Percentiles rank a stretch among this genome's conserved stretches.
These are phyloP conservation scores for Paramarasmius palmivorus DNA, from an alignment of 1,284 basidiomycete genomes.

Conservation along the genomic window DNA sequence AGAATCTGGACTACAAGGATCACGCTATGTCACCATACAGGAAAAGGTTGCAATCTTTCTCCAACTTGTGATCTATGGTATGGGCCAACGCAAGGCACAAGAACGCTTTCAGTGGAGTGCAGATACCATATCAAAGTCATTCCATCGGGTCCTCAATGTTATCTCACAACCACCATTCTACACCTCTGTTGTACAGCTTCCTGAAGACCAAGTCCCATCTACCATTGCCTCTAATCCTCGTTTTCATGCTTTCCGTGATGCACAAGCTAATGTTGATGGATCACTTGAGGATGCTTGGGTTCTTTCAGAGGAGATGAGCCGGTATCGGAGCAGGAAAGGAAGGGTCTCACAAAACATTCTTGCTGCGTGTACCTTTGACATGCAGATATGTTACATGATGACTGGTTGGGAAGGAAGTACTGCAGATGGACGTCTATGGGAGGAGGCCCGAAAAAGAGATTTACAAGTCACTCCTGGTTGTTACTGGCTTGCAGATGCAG, in stretches of 20 bases:
- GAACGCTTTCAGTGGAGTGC: slow-evolving; percentile 31
- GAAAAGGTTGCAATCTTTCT: slow-evolving; percentile 21
- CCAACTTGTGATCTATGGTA: slow-evolving; percentile 31
- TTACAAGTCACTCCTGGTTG: slow-evolving; percentile 29
- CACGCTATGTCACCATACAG: neutral
- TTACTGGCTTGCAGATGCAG: slow-evolving; percentile 40
- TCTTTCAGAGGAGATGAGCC: neutral
- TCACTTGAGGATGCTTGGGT: too few species aligned
- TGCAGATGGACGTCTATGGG: slow-evolving; percentile 27
- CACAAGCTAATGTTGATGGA: too few species aligned
- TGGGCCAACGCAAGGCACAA: slow-evolving; percentile 26
- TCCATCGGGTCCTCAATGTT: neutral
- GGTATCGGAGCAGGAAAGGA: slow-evolving; percentile 27
- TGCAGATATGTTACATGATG: slow-evolving; percentile 29
- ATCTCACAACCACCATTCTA: neutral
- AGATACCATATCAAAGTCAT: slow-evolving; percentile 14
- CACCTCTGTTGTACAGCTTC: too few species aligned
- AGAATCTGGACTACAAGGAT: slow-evolving; percentile 5
- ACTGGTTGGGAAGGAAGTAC: slow-evolving; percentile 33
- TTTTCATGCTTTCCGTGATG: too few species aligned
- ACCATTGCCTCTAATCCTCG: too few species aligned
- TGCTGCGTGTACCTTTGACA: slow-evolving; percentile 25
- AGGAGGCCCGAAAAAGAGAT: slow-evolving; percentile 22
- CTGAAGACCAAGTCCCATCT: too few species aligned
- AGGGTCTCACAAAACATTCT: slow-evolving; percentile 28